Conservation (phyloP, 108 stramenopile species). For the Ochromonas danica region DNA sequence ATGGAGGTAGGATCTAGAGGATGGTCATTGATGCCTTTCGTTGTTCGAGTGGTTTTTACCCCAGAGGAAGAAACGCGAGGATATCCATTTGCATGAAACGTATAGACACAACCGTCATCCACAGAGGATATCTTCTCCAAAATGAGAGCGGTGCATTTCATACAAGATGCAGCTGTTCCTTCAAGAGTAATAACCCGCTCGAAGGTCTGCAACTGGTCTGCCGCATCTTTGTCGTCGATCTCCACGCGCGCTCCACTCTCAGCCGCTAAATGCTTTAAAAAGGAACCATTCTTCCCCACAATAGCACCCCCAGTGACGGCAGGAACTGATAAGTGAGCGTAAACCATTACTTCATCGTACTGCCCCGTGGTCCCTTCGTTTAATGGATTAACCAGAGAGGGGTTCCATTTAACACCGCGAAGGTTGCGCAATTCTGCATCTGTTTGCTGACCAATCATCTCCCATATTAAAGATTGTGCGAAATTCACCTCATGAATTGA, state of each 20-base stretch:
- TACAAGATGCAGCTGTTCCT: slow-evolving; percentile 12
- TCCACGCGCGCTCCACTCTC: neutral
- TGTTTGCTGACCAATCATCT: slow-evolving; percentile 21
- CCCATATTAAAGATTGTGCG: slow-evolving; percentile 23
- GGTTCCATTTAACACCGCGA: neutral
- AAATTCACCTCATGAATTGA: neutral
- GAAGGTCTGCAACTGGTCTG: neutral
- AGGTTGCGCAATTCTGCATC: neutral
- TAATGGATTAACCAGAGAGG: neutral
- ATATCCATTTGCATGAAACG: neutral
- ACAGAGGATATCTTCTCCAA: neutral
- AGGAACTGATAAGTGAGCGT: neutral
- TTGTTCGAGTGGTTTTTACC: neutral
- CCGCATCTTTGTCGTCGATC: slow-evolving; percentile 10
- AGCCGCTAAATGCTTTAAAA: neutral
- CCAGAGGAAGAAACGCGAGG: neutral
- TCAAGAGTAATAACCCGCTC: slow-evolving; percentile 24
- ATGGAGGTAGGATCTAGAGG: too few relatives aligned
- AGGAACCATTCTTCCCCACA: neutral
- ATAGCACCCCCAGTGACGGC: neutral
- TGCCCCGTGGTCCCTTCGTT: neutral
- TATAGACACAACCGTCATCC: neutral
- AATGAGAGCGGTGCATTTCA: slow-evolving; percentile 14
- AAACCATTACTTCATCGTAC: slow-evolving; percentile 4
- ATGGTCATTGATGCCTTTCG: too few relatives aligned